These are phyloP conservation scores for Candida yuanshanica DNA, from an alignment of 805 yeast species.

Conservation along the genomic window DNA sequence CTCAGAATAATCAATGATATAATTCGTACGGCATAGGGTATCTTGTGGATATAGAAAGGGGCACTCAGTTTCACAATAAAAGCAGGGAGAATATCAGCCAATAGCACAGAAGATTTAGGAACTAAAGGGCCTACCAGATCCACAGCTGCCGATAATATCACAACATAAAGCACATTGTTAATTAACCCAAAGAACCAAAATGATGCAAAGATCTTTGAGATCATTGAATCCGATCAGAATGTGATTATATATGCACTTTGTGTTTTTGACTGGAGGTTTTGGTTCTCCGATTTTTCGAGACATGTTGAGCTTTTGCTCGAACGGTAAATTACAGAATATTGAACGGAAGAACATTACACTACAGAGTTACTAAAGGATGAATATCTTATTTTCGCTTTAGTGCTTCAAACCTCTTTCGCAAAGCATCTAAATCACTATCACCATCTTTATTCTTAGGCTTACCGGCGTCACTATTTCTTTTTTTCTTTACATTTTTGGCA, in stretches of 20 bases:
- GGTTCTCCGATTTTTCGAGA: background rate
- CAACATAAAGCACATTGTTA: constrained; percentile 86
- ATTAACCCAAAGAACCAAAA: constrained; percentile 84
- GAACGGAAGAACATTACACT: background rate
- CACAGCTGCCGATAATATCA: constrained; percentile 85
- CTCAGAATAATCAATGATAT: constrained; percentile 52
- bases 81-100: constrained; percentile 86
- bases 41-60: constrained; percentile 69
- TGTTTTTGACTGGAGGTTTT: background rate
- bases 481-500: constrained; percentile 29
- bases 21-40: constrained; percentile 56
- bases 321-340: too few species aligned
- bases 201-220: constrained; percentile 33
- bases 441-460: constrained; percentile 22
- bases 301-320: background rate
- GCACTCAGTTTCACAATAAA: constrained; percentile 64
- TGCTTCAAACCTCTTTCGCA: constrained; percentile 74
- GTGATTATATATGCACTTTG: background rate
- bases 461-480: constrained; percentile 20
- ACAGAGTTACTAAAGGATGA: background rate
- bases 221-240: background rate
- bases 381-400: constrained; percentile 37
- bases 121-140: constrained; percentile 79
- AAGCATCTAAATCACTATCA: constrained; percentile 54
- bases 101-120: constrained; percentile 80